Evolutionary conservation across 306 rosid genomes (phyloP), one percentile per base, ranked within the genome.

Genomic region (Vicia faba): DNA sequence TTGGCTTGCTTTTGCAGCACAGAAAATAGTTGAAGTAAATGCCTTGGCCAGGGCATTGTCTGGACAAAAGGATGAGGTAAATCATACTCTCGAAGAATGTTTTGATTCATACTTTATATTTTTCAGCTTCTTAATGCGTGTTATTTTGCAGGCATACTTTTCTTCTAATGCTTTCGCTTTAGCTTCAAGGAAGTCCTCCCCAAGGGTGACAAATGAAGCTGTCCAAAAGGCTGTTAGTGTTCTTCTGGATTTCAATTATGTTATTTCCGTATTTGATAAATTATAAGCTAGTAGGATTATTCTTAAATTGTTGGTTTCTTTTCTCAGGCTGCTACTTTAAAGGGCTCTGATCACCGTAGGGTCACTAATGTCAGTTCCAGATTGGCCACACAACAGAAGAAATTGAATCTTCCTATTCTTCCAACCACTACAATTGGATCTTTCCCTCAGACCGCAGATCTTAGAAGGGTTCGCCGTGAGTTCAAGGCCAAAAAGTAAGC

Each of bases 1-100:
- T 28, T 89, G 96, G 96, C 85, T 89, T 55, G 96, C 96, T 57
- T 89, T 89, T 68, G 95, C 95, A 26, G 91, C 96, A 40, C 96
- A 89, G 55, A 89, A 89, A 75, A 70, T 90, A n/a, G 81, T 84
- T 64, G 95, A 90, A 87, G 95, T 90, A 61, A 84, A 85, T 77
- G 95, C 89, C 26, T 84, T 90, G 87, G 90, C 95, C 36, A 85
- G 84, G 83, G 92, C 95, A 23, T 79, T 91, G 72, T 48, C 82
- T 72, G 92, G 89, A 50, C 80, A 82, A 29, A 80, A 85, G 66
- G 85, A 90, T 57, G 88, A 78, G 84, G 97, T 87, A 54, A 19
- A 13, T 53, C 25, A 13, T 7, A 48, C 13, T 18, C 45, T 55
- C 25, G 3, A 12, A 61, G 5, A 55, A n/a, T 23, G 15, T 38